A percentile compares a stretch with the other conserved stretches of the same genome.
Conservation (phyloP, 1,284 basidiomycete genomes). For the Cryptococcus sp. region DNA sequence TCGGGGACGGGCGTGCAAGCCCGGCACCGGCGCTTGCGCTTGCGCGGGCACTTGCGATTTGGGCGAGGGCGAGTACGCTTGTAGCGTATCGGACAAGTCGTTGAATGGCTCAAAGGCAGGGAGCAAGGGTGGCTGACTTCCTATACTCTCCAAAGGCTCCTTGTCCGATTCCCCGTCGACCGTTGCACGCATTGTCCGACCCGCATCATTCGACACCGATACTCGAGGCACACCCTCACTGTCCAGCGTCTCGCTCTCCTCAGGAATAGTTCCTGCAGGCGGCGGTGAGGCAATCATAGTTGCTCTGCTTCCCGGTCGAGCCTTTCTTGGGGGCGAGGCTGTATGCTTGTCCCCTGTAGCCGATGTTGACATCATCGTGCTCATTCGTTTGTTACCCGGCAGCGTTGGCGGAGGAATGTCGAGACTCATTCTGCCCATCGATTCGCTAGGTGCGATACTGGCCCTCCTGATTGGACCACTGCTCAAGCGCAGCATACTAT, state of each 20-base stretch:
- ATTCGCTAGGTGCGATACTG: slow-evolving; percentile 21
- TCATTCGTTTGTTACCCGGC: slow-evolving; percentile 4
- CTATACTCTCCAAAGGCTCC: slow-evolving; percentile 21
- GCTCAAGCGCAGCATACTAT: slow-evolving; percentile 70
- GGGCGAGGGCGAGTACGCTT: slow-evolving; percentile 47
- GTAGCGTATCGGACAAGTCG: slow-evolving; percentile 75
- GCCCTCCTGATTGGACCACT: slow-evolving; percentile 24
- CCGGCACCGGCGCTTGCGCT: not conserved
- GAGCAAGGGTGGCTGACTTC: slow-evolving; percentile 60
- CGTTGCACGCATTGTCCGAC: slow-evolving; percentile 11
- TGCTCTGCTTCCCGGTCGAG: slow-evolving; percentile 24
- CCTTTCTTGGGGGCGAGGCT: slow-evolving; percentile 22
- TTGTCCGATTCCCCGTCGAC: slow-evolving; percentile 25
- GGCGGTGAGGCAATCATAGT: slow-evolving; percentile 29
- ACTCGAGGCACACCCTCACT: slow-evolving; percentile 30
- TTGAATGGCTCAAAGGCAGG: slow-evolving; percentile 78
- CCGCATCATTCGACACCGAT: slow-evolving; percentile 41
- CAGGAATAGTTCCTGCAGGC: slow-evolving; percentile 39
- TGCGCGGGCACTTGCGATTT: slow-evolving; percentile 6
- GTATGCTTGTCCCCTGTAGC: not conserved
- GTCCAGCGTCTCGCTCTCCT: slow-evolving; percentile 34
- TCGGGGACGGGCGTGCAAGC: slow-evolving; percentile 29
- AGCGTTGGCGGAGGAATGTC: slow-evolving; percentile 1
- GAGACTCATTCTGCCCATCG: slow-evolving; percentile 13
- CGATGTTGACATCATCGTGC: slow-evolving; percentile 4